phyloP scores from a whole-genome alignment of 1,284 basidiomycete genomes.

The Sphaerobolus stellatus region DNA sequence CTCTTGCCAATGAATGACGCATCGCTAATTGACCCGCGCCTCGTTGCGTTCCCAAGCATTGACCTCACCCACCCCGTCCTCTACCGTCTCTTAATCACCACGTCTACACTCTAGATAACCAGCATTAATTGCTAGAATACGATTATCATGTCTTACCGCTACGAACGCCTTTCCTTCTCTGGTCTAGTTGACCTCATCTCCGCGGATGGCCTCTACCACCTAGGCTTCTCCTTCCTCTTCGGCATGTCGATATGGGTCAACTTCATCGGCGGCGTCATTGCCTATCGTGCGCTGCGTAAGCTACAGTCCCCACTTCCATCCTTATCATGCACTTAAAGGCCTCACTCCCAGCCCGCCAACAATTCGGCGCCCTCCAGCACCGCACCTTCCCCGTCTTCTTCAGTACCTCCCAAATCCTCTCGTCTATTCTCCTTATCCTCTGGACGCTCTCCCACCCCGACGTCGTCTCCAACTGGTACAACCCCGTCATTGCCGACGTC shows the following conservation, averaged over 20 bases:
- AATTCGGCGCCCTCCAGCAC: conserved; percentile 77
- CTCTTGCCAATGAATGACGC: too few relatives aligned
- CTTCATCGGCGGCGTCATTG: conserved; percentile 67
- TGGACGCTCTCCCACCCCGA: conserved; percentile 68
- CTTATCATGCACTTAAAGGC: neutral
- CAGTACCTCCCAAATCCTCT: conserved; percentile 54
- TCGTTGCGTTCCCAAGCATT: too few relatives aligned
- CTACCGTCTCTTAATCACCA: too few relatives aligned
- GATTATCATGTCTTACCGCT: too few relatives aligned
- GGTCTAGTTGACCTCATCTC: conserved; percentile 44
- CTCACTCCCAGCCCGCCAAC: conserved; percentile 52
- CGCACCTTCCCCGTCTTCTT: conserved; percentile 78
- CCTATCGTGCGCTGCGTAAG: conserved; percentile 56
- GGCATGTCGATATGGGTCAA: conserved; percentile 70
- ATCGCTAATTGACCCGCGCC: too few relatives aligned
- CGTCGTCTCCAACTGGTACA: conserved; percentile 49
- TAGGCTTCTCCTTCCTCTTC: conserved; percentile 61
- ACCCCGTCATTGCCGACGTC: conserved; percentile 60
- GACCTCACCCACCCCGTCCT: too few relatives aligned
- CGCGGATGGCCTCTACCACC: conserved; percentile 49
- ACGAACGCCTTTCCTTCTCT: too few relatives aligned
- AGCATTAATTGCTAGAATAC: too few relatives aligned
- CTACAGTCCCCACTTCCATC: neutral
- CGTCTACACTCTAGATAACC: too few relatives aligned
- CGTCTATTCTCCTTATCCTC: conserved; percentile 54